Percentiles rank a stretch among this genome's conserved stretches.
Conservation (phyloP, 108 stramenopile species). For the Asterionellopsis glacialis region DNA sequence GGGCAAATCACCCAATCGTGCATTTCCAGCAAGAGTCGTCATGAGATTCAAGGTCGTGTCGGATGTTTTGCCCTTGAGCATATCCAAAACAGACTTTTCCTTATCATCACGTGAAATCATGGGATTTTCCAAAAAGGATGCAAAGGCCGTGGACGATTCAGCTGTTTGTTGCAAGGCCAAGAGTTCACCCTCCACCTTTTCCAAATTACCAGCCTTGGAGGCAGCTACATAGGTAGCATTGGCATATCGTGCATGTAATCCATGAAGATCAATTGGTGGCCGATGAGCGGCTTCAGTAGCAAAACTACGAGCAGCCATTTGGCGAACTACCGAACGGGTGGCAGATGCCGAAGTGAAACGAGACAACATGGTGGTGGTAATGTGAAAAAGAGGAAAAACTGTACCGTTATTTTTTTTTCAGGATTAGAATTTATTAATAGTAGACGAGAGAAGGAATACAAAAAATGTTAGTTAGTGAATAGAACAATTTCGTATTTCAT, state of each 20-base stretch:
- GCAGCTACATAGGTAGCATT: slow-evolving; percentile 94
- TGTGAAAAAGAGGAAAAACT: too few species aligned
- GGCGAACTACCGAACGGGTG: neutral
- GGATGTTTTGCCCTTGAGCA: slow-evolving; percentile 64
- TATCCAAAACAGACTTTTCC: slow-evolving; percentile 43
- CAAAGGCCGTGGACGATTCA: slow-evolving; percentile 48
- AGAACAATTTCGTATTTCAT: neutral
- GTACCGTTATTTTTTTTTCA: neutral
- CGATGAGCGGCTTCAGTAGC: slow-evolving; percentile 50
- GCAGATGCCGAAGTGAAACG: neutral
- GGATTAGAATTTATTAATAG: neutral
- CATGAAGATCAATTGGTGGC: slow-evolving; percentile 86
- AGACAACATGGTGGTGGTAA: neutral
- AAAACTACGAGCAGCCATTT: slow-evolving; percentile 29
- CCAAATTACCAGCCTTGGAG: slow-evolving; percentile 73
- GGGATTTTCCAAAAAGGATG: slow-evolving; percentile 82
- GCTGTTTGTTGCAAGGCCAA: slow-evolving; percentile 67
- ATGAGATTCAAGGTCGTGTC: slow-evolving; percentile 84
- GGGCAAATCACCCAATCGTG: slow-evolving; percentile 69
- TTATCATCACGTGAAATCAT: slow-evolving; percentile 82
- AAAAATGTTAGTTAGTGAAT: neutral
- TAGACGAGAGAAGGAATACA: neutral
- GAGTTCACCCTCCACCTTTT: slow-evolving; percentile 85
- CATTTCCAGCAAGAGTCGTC: slow-evolving; percentile 92
- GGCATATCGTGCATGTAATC: slow-evolving; percentile 92